A percentile compares a stretch with the other conserved stretches of the same genome.
These are phyloP conservation scores for Neocatenulostroma microsporum DNA, from an alignment of 2,329 filamentous ascomycete species.

Conservation along the genomic window DNA sequence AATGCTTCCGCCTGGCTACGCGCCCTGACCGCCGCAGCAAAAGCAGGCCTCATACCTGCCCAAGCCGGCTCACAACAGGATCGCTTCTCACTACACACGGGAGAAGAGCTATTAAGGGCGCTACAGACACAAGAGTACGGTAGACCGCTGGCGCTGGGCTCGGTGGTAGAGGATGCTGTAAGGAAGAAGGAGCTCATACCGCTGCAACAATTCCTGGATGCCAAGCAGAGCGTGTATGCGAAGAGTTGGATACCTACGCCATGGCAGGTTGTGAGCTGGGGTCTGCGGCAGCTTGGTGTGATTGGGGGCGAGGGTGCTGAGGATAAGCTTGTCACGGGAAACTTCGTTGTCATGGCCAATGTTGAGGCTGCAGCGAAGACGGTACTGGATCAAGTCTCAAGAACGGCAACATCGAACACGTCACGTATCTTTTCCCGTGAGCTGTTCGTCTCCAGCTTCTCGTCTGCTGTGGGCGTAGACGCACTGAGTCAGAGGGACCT, in stretches of 20 bases:
- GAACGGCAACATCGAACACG: slow-evolving; percentile 27
- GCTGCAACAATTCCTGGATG: slow-evolving; percentile 57
- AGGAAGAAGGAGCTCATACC: slow-evolving; percentile 62
- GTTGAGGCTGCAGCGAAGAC: slow-evolving; percentile 45
- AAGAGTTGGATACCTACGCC: slow-evolving; percentile 61
- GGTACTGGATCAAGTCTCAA: slow-evolving; percentile 28
- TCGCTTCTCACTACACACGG: slow-evolving; percentile 45
- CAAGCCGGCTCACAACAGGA: slow-evolving; percentile 32
- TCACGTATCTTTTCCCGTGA: slow-evolving; percentile 27
- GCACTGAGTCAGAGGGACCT: slow-evolving; percentile 36
- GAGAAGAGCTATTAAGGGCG: slow-evolving; percentile 58
- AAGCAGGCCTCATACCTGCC: slow-evolving; percentile 52
- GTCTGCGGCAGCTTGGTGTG: slow-evolving; percentile 55
- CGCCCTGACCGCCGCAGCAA: slow-evolving; percentile 61
- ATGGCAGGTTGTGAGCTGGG: slow-evolving; percentile 66
- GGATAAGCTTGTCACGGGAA: slow-evolving; percentile 52
- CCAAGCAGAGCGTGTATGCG: slow-evolving; percentile 63
- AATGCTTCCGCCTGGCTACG: slow-evolving; percentile 74
- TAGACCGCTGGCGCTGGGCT: slow-evolving; percentile 68
- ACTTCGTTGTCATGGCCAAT: slow-evolving; percentile 60
- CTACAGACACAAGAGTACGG: slow-evolving; percentile 74
- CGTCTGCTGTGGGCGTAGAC: slow-evolving; percentile 17
- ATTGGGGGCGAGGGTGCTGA: slow-evolving; percentile 29
- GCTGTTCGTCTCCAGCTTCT: slow-evolving; percentile 23
- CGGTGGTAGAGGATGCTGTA: slow-evolving; percentile 70